Evolutionary conservation across 345 rosid genomes (phyloP), one percentile per base, ranked within the genome.

Genomic region (Brassica cretica): DNA sequence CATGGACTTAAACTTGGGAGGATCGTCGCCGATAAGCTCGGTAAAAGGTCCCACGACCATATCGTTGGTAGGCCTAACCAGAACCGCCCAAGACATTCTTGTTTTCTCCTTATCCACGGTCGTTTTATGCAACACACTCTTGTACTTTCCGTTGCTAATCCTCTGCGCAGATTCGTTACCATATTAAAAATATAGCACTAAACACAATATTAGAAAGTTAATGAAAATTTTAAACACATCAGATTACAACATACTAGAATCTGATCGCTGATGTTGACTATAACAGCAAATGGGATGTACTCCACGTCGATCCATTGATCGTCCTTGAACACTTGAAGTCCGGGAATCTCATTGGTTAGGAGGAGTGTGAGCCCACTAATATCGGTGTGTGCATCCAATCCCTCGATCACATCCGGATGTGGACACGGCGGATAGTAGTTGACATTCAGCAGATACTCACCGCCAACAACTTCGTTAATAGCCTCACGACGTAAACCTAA

Each of bases 11-110:
- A 51, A 51, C 56, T 51, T 51, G 56, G 16, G 56, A 51, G 56
- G 56, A n/a, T 51, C 6, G 56, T 51, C 19, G 56, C 18, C 16
- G 56, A 51, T 51, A n/a, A 51, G 18, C 56, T 51, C 19, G 56
- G 56, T 18, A n/a, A 51, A 51, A 51, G 56, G 56, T 51, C 56
- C 56, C 56, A 51, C 56, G 56, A 51, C 19, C 19, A 15, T 51
- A 51, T 51, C 56, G 2, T n/a, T 51, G 56, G 56, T 51, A n/a
- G 56, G 56, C 8, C 19, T 51, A 51, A 51, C 56, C 19, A 51
- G 56, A 51, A 51, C 56, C 18, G 56, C 56, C 56, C 56, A 51
- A n/a, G 56, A 51, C 56, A 51, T 51, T 51, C 56, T 51, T 51
- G 16, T 14, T 51, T 18, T 51, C 56, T 51, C 56, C 56, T 51